A percentile compares a stretch with the other conserved stretches of the same genome.
These are phyloP conservation scores for Fusarium azukiicola DNA, from an alignment of 2,329 filamentous ascomycete genomes.

Conservation along the genomic window DNA sequence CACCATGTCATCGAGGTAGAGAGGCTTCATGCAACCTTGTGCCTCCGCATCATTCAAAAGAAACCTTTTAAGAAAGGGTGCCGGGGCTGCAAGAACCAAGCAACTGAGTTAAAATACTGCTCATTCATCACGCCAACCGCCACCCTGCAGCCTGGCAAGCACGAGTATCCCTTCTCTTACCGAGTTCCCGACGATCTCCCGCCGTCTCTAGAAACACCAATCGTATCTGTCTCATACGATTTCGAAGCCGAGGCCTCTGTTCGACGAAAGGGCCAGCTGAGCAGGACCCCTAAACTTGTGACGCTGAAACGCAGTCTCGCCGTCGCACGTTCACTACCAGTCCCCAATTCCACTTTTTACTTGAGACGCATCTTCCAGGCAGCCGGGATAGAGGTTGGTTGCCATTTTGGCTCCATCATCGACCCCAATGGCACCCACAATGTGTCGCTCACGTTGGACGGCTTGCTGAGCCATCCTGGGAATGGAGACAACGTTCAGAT, in stretches of 20 bases:
- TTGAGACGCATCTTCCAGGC: conserved; percentile 88
- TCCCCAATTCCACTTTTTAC: conserved; percentile 88
- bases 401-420: conserved; percentile 89
- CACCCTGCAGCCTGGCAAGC: not conserved
- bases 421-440: conserved; percentile 89
- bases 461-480: conserved; percentile 85
- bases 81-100: conserved; percentile 39
- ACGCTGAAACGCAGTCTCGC: conserved; percentile 83
- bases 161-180: conserved; percentile 90
- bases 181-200: conserved; percentile 91
- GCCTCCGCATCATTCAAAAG: conserved; percentile 24
- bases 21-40: conserved; percentile 23
- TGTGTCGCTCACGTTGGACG: conserved; percentile 59
- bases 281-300: conserved; percentile 65
- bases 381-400: conserved; percentile 92
- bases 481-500: conserved; percentile 83
- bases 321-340: conserved; percentile 87
- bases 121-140: conserved; percentile 26
- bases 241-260: conserved; percentile 84
- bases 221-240: conserved; percentile 88
- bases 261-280: conserved; percentile 71
- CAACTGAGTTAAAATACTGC: conserved; percentile 42
- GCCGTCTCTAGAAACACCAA: conserved; percentile 86
- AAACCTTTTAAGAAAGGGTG: conserved; percentile 44
- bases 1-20: conserved; percentile 27